Conservation (phyloP, 73 alveolate species). For the Paramecium caudatum region DNA sequence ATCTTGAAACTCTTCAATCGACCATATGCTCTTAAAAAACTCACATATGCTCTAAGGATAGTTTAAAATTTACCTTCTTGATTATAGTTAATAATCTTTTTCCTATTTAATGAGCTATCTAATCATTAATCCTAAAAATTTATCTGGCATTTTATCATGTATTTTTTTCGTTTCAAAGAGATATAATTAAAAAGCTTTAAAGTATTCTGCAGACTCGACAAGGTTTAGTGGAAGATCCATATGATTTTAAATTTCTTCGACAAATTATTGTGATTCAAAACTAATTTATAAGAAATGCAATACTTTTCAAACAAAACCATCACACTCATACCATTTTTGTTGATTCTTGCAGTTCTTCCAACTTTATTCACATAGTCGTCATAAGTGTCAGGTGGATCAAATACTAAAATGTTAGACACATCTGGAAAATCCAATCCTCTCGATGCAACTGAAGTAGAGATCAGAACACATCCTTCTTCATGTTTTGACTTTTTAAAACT, state of each 20-base stretch:
- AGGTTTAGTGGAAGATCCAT: constrained; percentile 69
- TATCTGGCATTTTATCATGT: constrained; percentile 70
- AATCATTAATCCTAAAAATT: constrained; percentile 78
- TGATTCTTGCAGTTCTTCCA: constrained; percentile 97
- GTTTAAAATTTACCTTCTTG: constrained; percentile 75
- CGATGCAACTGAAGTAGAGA: constrained; percentile 96
- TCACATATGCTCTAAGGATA: constrained; percentile 84
- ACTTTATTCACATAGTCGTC: constrained; percentile 95
- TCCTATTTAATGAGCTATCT: constrained; percentile 81
- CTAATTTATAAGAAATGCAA: background rate
- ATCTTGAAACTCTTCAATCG: constrained; percentile 84
- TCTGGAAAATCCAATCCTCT: constrained; percentile 97
- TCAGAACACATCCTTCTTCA: constrained; percentile 86
- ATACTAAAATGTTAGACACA: constrained; percentile 92
- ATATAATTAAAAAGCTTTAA: constrained; percentile 24
- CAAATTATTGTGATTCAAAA: constrained; percentile 50
- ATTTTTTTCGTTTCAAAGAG: background rate
- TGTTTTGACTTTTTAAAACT: constrained; percentile 81
- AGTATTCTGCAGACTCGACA: constrained; percentile 72
- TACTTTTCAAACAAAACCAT: constrained; percentile 86
- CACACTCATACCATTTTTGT: constrained; percentile 83
- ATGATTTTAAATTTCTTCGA: constrained; percentile 63
- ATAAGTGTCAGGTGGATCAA: constrained; percentile 90
- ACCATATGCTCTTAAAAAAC: constrained; percentile 79
- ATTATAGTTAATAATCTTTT: constrained; percentile 80